These are phyloP conservation scores for Colletotrichum sp. DNA, from an alignment of 2,329 filamentous ascomycete genomes.

Conservation along the genomic window DNA sequence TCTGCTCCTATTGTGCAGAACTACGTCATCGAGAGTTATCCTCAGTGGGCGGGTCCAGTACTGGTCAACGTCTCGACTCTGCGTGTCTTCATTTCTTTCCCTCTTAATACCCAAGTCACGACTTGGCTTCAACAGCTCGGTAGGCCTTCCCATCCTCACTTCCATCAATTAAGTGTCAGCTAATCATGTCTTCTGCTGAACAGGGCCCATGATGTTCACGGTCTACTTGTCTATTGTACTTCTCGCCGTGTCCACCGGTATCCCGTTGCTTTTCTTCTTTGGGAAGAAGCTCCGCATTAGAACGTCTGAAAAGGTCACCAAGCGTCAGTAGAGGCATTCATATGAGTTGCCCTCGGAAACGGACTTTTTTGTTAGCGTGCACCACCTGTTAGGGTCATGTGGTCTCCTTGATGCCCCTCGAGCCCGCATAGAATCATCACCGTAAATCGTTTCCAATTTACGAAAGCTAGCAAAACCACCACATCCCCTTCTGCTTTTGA, in stretches of 20 bases:
- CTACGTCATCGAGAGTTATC: slow-evolving; percentile 35
- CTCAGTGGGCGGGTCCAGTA: slow-evolving; percentile 9
- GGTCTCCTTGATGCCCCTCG: not conserved
- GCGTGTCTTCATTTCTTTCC: not conserved
- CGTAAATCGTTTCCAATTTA: not conserved
- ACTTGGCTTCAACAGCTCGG: not conserved
- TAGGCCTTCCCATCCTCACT: not conserved
- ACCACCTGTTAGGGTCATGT: not conserved
- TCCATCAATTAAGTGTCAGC: not conserved
- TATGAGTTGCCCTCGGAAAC: not conserved
- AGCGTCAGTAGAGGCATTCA: not conserved
- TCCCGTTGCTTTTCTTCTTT: not conserved
- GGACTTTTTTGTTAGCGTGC: not conserved
- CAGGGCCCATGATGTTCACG: not conserved
- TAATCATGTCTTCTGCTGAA: not conserved
- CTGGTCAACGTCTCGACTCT: not conserved
- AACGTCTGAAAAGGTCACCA: not conserved
- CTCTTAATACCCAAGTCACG: not conserved
- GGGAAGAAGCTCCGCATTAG: not conserved
- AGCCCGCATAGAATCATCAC: not conserved
- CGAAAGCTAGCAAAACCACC: not conserved
- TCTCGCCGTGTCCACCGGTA: not conserved
- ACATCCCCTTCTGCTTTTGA: not conserved
- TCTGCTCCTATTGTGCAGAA: slow-evolving; percentile 31
- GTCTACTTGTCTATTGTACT: not conserved